Evolutionary conservation across 768 basidiomycete genomes (phyloP), one percentile per base, ranked within the genome.

Genomic region (Boletus sp.): DNA sequence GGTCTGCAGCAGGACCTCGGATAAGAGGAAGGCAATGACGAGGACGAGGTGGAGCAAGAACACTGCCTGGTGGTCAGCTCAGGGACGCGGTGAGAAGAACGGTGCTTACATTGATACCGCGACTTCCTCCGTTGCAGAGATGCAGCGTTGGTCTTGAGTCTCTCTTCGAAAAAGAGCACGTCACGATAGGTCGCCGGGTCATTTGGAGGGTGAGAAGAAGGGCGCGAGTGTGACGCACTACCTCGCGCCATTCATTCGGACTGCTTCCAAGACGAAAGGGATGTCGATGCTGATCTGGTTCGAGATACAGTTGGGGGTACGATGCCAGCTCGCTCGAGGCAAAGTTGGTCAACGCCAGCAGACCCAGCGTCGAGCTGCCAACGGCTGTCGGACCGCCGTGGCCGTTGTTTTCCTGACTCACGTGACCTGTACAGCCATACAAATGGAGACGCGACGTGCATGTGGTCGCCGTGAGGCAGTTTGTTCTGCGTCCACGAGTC

Each of bases 71-170:
- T n/a, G 21, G 40, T 55, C 37, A 55, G 54, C 33, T 45, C 48
- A 46, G 54, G 68, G 67, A 58, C 53, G 62, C 65, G 35, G 21
- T 37, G 35, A 38, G 35, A 50, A 37, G 46, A 33, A 30, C 54
- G 30, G 25, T 59, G 79, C 83, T 61, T 66, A 93, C 91, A 67
- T 74, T 93, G 88, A 72, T 94, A 94, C 55, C 89, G 80, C 27
- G 83, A 79, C 71, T 94, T 94, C 52, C 92, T 77, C 29, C 82
- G 79, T 63, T 88, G 87, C 15, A 95, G 76, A 56, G 79, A 82
- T n/a, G 87, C 82, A 6, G 92, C 93, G 65, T 89, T 98, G 19
- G 89, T 88, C 75, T 97, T 97, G 54, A 99, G 83, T n/a, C 96
- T 81, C 68, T 98, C 95, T 73, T 99, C 96, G 56, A 98, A 98